Evolutionary conservation across 106 monocot species (phyloP), one percentile per base, ranked within the genome.

Genomic region (Allium sativum): DNA sequence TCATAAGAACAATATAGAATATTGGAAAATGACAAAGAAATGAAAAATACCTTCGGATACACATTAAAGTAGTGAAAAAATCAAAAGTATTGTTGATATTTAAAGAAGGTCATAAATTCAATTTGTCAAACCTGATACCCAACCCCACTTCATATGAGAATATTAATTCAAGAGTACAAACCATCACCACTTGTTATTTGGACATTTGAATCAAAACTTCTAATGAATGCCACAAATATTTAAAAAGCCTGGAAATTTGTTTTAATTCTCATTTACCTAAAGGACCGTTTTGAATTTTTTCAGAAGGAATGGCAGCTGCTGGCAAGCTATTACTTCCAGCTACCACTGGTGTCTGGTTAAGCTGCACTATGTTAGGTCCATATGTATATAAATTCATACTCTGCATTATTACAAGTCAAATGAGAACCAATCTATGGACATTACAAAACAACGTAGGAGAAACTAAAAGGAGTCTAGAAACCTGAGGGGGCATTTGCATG

Each of bases 401-500:
- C 89, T 90, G 76, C 70, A 67, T 51, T 8, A 53, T 55, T n/a
- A 44, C 12, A 61, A 21, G 41, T 15, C 20, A 41, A 59, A 42
- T 54, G 5, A 31, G 31, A 31, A 3, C 55, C 46, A 40, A 45
- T 47, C 22, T 13, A 45, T 41, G 42, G 11, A 12, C 17, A 19
- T 4, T 1, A 12, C 55, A 20, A 21, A 53, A 46, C 40, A 10
- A 63, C 55, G 53, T 10, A 50, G 40, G 42, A 44, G 45, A 16
- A 56, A 51, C 3, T 6, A 42, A 20, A 45, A 64, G 58, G 45
- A 21, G 12, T 8, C 18, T 66, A 61, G 53, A 48, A 55, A 81
- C 72, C 75, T 78, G 78, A 31, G 60, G 85, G 21, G 61, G 56
- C 55, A 64, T 42, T 67, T 81, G 89, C 73, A 84, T 68, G 21